A percentile compares a stretch with the other conserved stretches of the same genome.
Conservation (phyloP, 805 yeast species). For the Blastobotrys robertii region DNA sequence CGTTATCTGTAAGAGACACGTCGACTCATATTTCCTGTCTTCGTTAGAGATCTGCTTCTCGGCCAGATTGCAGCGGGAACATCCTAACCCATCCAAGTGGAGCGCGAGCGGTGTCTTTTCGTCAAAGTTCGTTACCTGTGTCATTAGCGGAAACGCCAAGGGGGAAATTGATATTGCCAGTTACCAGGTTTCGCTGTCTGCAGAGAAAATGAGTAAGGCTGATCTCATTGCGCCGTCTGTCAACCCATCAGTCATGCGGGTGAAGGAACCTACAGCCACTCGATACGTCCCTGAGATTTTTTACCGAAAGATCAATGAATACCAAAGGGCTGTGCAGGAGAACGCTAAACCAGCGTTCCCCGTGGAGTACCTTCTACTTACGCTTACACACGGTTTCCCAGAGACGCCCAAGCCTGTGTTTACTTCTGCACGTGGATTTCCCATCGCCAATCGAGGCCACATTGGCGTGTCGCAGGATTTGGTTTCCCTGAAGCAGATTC, state of each 20-base stretch:
- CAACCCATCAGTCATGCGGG: constrained; percentile 77
- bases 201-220: constrained; percentile 81
- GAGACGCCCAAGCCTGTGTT: constrained; percentile 45
- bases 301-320: constrained; percentile 77
- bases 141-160: constrained; percentile 74
- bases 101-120: constrained; percentile 58
- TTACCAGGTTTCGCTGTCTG: constrained; percentile 80
- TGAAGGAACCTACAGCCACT: constrained; percentile 59
- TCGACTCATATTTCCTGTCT: constrained; percentile 79
- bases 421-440: constrained; percentile 37
- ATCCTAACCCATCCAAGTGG: constrained; percentile 57
- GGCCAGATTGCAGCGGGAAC: constrained; percentile 59
- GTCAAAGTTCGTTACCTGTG: constrained; percentile 89
- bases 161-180: constrained; percentile 88
- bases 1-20: constrained; percentile 87
- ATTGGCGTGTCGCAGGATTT: constrained; percentile 69
- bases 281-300: constrained; percentile 94
- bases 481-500: constrained; percentile 39
- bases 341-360: constrained; percentile 91
- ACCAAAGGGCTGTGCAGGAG: constrained; percentile 75
- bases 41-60: constrained; percentile 83
- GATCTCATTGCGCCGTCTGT: constrained; percentile 81
- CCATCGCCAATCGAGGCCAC: constrained; percentile 72
- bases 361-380: constrained; percentile 77
- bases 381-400: constrained; percentile 91